Percentiles rank a stretch among this genome's conserved stretches.
Conservation (phyloP, 441 rosid species). For the Arabidopsis hybrid region DNA sequence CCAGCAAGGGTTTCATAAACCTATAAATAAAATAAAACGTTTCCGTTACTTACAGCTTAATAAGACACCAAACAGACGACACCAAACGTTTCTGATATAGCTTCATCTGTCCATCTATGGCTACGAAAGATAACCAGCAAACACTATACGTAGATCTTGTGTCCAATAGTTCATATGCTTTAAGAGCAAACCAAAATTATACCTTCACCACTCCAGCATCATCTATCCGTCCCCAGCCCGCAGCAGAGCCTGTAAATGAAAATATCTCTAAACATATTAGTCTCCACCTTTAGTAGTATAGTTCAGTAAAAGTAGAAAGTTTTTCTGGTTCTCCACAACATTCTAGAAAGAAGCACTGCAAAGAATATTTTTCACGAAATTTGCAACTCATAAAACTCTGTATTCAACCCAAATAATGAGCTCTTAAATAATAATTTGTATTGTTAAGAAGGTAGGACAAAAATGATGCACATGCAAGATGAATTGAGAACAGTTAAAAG, state of each 20-base stretch:
- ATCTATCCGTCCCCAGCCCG: slow-evolving; percentile 97
- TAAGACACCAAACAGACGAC: slow-evolving; percentile 14
- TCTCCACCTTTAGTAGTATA: slow-evolving; percentile 8
- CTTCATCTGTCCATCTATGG: not conserved
- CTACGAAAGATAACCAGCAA: slow-evolving; percentile 5
- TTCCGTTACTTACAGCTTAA: slow-evolving; percentile 27
- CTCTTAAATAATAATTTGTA: not conserved
- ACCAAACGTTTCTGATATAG: not conserved
- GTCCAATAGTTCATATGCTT: slow-evolving; percentile 5
- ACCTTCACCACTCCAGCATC: slow-evolving; percentile 98
- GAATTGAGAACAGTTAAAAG: slow-evolving; percentile 23
- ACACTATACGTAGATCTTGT: slow-evolving; percentile 6
- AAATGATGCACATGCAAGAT: slow-evolving; percentile 25
- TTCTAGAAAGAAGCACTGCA: slow-evolving; percentile 18
- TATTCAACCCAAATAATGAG: slow-evolving; percentile 17
- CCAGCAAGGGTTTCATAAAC: slow-evolving; percentile 90
- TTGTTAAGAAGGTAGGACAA: slow-evolving; percentile 14
- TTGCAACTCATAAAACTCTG: slow-evolving; percentile 14
- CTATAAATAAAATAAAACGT: slow-evolving; percentile 47
- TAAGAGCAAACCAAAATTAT: slow-evolving; percentile 23
- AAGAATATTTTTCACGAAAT: not conserved
- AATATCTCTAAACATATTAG: slow-evolving; percentile 22
- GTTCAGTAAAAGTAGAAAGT: not conserved
- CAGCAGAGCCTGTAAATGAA: slow-evolving; percentile 79
- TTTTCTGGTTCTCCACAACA: too few relatives aligned